Evolutionary conservation across 176 grass and related monocot species (phyloP), one percentile per base, ranked within the genome.

Genomic region (Carex myosuroides): DNA sequence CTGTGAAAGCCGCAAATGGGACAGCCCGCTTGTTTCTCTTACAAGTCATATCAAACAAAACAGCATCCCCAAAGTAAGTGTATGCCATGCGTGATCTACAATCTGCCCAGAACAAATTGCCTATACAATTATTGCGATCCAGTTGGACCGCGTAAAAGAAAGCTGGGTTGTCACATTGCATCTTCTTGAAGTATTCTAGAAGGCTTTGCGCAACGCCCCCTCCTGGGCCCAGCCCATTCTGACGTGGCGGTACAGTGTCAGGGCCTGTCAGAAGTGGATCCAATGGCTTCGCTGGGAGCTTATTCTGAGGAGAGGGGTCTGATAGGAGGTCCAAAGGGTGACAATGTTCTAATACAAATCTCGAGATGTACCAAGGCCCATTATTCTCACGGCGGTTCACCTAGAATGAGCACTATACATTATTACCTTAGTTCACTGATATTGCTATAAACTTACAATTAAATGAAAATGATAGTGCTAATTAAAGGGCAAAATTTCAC

Each of bases 101-200:
- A 52, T 87, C 89, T 29, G 85, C 87, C 89, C 91, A 93, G 52
- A 93, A 81, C 39, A 89, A 59, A 90, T 94, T 91, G n/a, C 63
- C 83, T 3, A 93, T 33, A 42, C 87, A 83, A 84, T 88, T 87
- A 62, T 82, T 87, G 18, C 18, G 60, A 26, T 89, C 87, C 39
- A 94, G 69, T 61, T 94, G 87, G 46, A 91, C 53, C 12, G 87
- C 85, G 7, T 94, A 91, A 60, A 84, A 87, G 78, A 94, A 91
- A 14, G 81, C 82, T 7, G 89, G 89, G 79, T 91, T 94, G 6
- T 91, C 84, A 13, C 62, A 59, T 70, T 91, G 91, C 91, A 92
- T 88, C 63, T 73, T 79, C 76, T 90, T 93, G 85, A 93, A 93
- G 70, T 93, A 86, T 70, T 93, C 89, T 17, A 93, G 35, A 22